Evolutionary conservation across 2,329 filamentous ascomycete genomes (phyloP), one percentile per base, ranked within the genome.

Genomic region (Apiospora aurea): DNA sequence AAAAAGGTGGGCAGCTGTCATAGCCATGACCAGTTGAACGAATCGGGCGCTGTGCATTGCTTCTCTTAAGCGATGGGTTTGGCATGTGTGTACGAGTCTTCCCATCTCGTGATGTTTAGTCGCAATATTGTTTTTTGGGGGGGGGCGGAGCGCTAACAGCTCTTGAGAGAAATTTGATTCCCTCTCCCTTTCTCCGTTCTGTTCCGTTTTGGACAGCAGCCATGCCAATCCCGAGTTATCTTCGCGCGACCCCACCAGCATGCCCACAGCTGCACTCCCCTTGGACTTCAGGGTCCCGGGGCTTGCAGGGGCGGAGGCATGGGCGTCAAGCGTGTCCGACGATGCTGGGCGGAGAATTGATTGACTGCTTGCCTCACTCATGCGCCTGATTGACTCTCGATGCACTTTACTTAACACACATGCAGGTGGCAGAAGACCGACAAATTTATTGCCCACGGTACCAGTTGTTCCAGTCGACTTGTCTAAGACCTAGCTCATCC

Each of bases 201-300:
- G 18, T 18, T 64, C 57, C 57, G 34, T 64, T 41, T 4, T 24
- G 34, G 18, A 41, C 18, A 13, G 34, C 34, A 38, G 44, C 44
- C 13, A 46, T 46, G 44, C 44, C 14, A 16, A 46, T 46, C 57
- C 57, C 57, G 57, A 64, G 10, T 24, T 64, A 64, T 64, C 41
- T 64, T 64, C 57, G 57, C 57, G 57, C 41, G 57, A 41, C 57
- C 21, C 57, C 57, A 64, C 57, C 57, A 41, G 4, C 13, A 4
- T 38, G 21, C 34, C 57, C 57, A 64, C 13, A 38, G 38, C 7
- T 29, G 38, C 29, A 26, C 29, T 24, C 34, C 29, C 34, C 57
- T 64, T 41, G 57, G 21, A n/a, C 57, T 64, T 64, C 57, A 64
- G 57, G 57, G 57, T 64, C 57, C 57, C 57, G 57, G 57, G 57